Percentiles rank a stretch among this genome's conserved stretches.
These are phyloP conservation scores for Pyracantha coccinea DNA, from an alignment of 331 rosid species.

Conservation along the genomic window DNA sequence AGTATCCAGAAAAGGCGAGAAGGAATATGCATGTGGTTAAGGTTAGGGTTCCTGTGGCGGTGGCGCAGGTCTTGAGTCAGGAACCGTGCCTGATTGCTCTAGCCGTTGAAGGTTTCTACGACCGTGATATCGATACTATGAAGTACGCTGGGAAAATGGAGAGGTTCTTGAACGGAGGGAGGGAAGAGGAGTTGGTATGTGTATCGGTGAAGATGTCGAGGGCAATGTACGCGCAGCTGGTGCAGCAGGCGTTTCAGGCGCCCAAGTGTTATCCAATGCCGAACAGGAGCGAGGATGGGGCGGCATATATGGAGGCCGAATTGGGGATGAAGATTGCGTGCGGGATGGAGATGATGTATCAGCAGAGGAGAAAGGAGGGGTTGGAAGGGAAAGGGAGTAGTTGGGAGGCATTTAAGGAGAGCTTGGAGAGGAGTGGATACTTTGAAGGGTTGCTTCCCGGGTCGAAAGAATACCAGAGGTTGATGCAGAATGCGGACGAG, in stretches of 20 bases:
- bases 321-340: slow-evolving; percentile 89
- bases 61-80: slow-evolving; percentile 54
- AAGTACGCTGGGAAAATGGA: slow-evolving; percentile 73
- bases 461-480: slow-evolving; percentile 60
- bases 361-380: slow-evolving; percentile 59
- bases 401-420: slow-evolving; percentile 67
- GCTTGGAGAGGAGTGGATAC: slow-evolving; percentile 71
- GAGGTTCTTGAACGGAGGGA: slow-evolving; percentile 53
- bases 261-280: slow-evolving; percentile 80
- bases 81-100: slow-evolving; percentile 66
- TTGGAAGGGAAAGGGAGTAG: slow-evolving; percentile 61
- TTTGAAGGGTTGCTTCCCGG: slow-evolving; percentile 73
- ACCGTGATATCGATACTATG: slow-evolving; percentile 80
- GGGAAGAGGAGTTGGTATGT: slow-evolving; percentile 47
- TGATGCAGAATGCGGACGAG: slow-evolving; percentile 73
- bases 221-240: slow-evolving; percentile 90
- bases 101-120: slow-evolving; percentile 89
- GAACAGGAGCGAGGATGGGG: slow-evolving; percentile 13
- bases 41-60: slow-evolving; percentile 75
- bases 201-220: slow-evolving; percentile 71
- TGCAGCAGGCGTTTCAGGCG: slow-evolving; percentile 76
- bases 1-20: slow-evolving; percentile 59
- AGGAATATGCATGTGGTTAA: slow-evolving; percentile 50
- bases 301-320: slow-evolving; percentile 50
- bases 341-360: slow-evolving; percentile 94